phyloP scores from a whole-genome alignment of 208 protist species.

The Willaertia magna region DNA sequence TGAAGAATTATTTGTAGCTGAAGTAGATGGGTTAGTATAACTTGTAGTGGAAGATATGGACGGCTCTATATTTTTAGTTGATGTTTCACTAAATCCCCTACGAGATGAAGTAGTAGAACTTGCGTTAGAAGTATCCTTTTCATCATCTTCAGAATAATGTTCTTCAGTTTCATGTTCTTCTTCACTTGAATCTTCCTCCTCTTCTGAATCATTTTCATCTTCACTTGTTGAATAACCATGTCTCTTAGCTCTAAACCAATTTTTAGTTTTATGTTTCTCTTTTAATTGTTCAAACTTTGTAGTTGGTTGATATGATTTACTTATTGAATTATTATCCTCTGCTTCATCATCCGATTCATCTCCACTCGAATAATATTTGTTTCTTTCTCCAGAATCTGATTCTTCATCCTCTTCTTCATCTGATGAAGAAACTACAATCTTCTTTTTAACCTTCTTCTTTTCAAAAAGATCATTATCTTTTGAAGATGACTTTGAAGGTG shows the following conservation, averaged over 20 bases:
- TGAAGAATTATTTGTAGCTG: neutral
- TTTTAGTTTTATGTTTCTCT: neutral
- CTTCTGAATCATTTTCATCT: neutral
- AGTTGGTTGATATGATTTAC: neutral
- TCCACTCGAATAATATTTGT: neutral
- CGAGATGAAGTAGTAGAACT: neutral
- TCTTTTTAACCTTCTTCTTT: neutral
- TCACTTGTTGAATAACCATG: neutral
- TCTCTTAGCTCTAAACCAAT: too few species aligned
- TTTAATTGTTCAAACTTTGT: neutral
- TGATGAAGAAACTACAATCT: neutral
- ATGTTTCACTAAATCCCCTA: too few species aligned
- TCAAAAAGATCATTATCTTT: neutral
- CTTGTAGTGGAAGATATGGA: too few species aligned
- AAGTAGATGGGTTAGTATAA: neutral
- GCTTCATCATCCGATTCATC: neutral
- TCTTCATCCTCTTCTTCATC: neutral
- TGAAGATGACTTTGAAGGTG: neutral
- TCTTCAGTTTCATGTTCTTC: neutral
- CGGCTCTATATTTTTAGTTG: too few species aligned
- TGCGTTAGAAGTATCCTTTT: neutral
- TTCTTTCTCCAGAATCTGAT: neutral
- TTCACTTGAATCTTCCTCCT: neutral
- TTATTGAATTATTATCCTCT: neutral
- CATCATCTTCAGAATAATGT: neutral